phyloP scores from a whole-genome alignment of 179 eudicot genomes.

The Kewa caespitosa region DNA sequence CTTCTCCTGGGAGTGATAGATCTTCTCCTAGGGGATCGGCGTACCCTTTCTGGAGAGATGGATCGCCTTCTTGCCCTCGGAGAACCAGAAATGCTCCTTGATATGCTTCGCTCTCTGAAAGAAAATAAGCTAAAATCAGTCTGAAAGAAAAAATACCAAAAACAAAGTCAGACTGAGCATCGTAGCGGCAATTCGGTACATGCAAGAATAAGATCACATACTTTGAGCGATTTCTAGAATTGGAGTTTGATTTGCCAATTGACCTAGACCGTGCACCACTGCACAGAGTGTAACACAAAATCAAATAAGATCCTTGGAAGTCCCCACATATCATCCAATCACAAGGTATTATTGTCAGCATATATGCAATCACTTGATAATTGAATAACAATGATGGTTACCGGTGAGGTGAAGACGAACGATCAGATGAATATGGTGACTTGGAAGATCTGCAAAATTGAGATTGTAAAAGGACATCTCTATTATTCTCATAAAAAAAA shows the following conservation, averaged over 20 bases:
- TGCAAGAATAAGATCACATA: constrained; percentile 30
- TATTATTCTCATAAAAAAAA: constrained; percentile 10
- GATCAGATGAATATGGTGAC: constrained; percentile 58
- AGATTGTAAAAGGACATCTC: constrained; percentile 4
- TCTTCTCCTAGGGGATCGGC: constrained; percentile 38
- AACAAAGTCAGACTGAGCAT: background rate
- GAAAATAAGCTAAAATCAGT: constrained; percentile 8
- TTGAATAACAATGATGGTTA: constrained; percentile 25
- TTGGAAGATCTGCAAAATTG: constrained; percentile 49
- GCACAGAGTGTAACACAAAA: constrained; percentile 26
- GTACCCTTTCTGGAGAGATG: constrained; percentile 47
- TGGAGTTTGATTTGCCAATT: constrained; percentile 58
- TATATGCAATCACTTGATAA: background rate
- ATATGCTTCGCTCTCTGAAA: constrained; percentile 55
- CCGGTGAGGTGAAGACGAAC: constrained; percentile 56
- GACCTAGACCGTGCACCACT: constrained; percentile 52
- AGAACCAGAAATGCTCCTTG: constrained; percentile 64
- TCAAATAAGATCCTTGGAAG: background rate
- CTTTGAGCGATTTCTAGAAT: constrained; percentile 64
- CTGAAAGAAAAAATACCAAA: background rate
- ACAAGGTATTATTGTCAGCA: background rate
- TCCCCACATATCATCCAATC: background rate
- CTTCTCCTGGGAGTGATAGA: constrained; percentile 61
- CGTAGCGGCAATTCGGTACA: background rate
- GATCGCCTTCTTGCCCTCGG: constrained; percentile 56